phyloP scores from a whole-genome alignment of 768 basidiomycete genomes.

The Boletus sp. region DNA sequence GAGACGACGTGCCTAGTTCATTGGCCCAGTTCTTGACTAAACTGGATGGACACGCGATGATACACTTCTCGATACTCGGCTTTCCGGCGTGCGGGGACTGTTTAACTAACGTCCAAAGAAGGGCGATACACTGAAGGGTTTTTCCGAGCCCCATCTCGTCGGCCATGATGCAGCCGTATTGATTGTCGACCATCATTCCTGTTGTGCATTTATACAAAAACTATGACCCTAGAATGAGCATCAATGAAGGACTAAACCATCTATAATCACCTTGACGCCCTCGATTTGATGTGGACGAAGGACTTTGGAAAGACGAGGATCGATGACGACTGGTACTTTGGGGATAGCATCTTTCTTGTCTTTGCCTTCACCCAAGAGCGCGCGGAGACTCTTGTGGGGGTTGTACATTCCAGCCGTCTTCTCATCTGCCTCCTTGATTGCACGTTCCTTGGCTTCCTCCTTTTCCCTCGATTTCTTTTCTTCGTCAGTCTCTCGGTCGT shows the following conservation, averaged over 20 bases:
- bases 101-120: conserved; percentile 93
- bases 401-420: conserved; percentile 77
- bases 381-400: conserved; percentile 89
- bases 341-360: conserved; percentile 60
- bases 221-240: conserved; percentile 40
- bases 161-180: conserved; percentile 97
- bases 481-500: conserved; percentile 88
- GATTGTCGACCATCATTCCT: conserved; percentile 87
- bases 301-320: conserved; percentile 82
- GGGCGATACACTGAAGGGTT: conserved; percentile 93
- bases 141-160: conserved; percentile 99
- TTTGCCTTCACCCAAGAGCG: conserved; percentile 69
- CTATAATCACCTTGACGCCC: conserved; percentile 81
- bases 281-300: conserved; percentile 97
- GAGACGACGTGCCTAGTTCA: conserved; percentile 70
- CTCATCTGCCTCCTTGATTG: conserved; percentile 60
- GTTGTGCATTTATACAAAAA: conserved; percentile 96
- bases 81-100: conserved; percentile 90
- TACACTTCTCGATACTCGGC: conserved; percentile 91
- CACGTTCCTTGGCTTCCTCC: conserved; percentile 65
- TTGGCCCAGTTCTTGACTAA: conserved; percentile 99
- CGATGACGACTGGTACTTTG: conserved; percentile 97
- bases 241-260: neutral
- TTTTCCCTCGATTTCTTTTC: conserved; percentile 73
- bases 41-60: conserved; percentile 96